Evolutionary conservation across 176 grass and related monocot species (phyloP).

Genomic region (Melocanna baccifera): DNA sequence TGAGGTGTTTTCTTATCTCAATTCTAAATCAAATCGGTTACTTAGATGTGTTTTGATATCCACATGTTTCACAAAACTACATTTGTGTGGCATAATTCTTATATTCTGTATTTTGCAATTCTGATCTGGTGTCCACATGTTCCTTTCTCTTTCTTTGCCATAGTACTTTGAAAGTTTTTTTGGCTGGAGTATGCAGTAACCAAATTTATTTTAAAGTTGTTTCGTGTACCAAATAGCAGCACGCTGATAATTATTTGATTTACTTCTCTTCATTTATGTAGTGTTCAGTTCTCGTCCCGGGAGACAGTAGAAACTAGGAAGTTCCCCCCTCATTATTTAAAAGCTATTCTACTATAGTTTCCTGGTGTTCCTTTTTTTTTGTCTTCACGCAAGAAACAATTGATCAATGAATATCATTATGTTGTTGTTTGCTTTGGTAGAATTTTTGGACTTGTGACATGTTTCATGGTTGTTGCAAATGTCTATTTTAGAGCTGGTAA

Average conservation of each 20-base stretch:
- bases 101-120: not conserved
- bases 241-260: not conserved
- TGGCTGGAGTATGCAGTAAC: not conserved
- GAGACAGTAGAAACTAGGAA: too few species aligned
- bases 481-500: not conserved
- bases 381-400: not conserved
- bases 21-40: not conserved
- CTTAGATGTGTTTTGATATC: not conserved
- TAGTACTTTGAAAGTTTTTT: not conserved
- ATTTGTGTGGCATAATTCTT: not conserved
- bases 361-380: not conserved
- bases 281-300: not conserved
- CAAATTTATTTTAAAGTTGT: not conserved
- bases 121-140: not conserved
- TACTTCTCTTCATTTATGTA: not conserved
- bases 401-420: not conserved
- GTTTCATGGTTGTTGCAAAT: slow-evolving; percentile 5
- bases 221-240: not conserved
- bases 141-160: not conserved
- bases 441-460: not conserved
- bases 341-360: too few species aligned
- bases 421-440: not conserved
- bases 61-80: not conserved
- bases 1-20: not conserved
- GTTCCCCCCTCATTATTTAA: too few species aligned